These are phyloP conservation scores for Lathyrus aphaca DNA, from an alignment of 306 rosid species.

Conservation along the genomic window DNA sequence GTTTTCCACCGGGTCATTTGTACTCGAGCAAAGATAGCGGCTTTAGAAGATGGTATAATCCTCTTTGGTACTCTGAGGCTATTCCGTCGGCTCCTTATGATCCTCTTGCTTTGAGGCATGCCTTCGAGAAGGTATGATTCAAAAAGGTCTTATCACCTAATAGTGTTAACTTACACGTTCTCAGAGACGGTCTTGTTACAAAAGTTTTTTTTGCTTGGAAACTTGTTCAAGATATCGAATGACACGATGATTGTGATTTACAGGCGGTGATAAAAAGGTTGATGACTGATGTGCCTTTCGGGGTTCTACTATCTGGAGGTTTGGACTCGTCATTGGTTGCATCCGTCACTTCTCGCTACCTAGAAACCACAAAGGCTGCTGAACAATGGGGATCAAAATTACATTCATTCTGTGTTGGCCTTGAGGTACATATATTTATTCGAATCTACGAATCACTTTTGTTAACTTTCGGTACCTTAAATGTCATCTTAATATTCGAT, in stretches of 20 bases:
- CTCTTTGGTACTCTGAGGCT: constrained; percentile 85
- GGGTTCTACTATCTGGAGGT: constrained; percentile 93
- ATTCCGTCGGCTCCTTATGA: constrained; percentile 89
- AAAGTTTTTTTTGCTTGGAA: background rate
- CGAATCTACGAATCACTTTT: constrained; percentile 1
- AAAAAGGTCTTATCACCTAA: background rate
- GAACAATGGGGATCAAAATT: constrained; percentile 94
- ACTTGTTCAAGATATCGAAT: background rate
- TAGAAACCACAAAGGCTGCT: constrained; percentile 79
- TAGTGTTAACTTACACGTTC: too few species aligned
- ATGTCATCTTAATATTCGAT: constrained; percentile 15
- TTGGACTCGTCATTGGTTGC: constrained; percentile 95
- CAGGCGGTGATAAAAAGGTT: constrained; percentile 93
- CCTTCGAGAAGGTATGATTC: constrained; percentile 72
- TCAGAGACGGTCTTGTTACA: too few species aligned
- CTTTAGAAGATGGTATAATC: constrained; percentile 84
- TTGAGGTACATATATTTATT: constrained; percentile 54
- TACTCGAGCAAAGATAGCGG: constrained; percentile 88
- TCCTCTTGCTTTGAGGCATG: constrained; percentile 71
- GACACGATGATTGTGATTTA: constrained; percentile 29
- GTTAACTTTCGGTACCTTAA: background rate
- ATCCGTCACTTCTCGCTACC: constrained; percentile 86
- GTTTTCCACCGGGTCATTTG: constrained; percentile 89
- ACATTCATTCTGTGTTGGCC: constrained; percentile 92
- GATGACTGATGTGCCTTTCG: constrained; percentile 98